phyloP scores from a whole-genome alignment of 345 rosid species.

The Syzygium oleosum region DNA sequence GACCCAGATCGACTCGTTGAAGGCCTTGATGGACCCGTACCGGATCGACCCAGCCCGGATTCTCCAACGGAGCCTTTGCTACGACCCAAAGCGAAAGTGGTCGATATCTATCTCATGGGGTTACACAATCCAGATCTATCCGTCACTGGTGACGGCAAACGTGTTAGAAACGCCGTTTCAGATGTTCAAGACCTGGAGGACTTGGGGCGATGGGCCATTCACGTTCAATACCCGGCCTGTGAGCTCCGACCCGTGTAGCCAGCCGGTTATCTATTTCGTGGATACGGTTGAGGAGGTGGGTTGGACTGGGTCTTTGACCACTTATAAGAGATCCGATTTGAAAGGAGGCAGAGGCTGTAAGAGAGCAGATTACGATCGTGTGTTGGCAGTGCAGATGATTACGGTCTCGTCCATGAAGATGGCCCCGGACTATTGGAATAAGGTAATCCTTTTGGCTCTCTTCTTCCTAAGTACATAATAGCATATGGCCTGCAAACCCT shows the following conservation, averaged over 20 bases:
- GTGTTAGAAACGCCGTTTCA: constrained; percentile 47
- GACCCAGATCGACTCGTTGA: constrained; percentile 37
- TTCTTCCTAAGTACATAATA: not conserved
- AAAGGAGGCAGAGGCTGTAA: constrained; percentile 25
- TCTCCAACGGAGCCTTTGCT: constrained; percentile 59
- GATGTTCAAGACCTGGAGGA: constrained; percentile 78
- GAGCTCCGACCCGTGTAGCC: constrained; percentile 35
- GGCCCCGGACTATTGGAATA: constrained; percentile 57
- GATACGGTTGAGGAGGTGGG: constrained; percentile 35
- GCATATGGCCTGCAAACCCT: not conserved
- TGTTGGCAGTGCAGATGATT: constrained; percentile 33
- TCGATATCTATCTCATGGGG: constrained; percentile 84
- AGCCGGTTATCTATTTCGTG: constrained; percentile 50
- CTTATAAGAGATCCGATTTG: constrained; percentile 19
- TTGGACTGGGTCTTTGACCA: constrained; percentile 36
- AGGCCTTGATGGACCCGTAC: constrained; percentile 36
- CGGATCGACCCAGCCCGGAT: constrained; percentile 49
- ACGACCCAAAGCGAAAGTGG: constrained; percentile 52
- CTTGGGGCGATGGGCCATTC: constrained; percentile 52
- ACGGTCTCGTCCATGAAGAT: constrained; percentile 42
- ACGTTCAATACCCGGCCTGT: constrained; percentile 54
- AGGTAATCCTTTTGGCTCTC: constrained; percentile 23
- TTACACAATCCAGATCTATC: constrained; percentile 63
- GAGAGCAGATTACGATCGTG: constrained; percentile 12
- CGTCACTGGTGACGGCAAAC: constrained; percentile 21